Percentiles rank a stretch among this genome's conserved stretches.
phyloP scores from a whole-genome alignment of 176 grass and related monocot genomes.

The sorghum (Sorghum bicolor) region Sorghum_bicolor_NCBIv3 NC_012873.2:66483001-66483500 shows the following conservation, averaged over 20 bases:
- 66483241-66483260: neutral
- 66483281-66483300: neutral
- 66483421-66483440: conserved; percentile 79
- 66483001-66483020: conserved; percentile 95
- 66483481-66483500: conserved; percentile 89
- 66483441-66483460: conserved; percentile 98
- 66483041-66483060: conserved; percentile 94
- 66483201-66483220: neutral
- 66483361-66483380: conserved; percentile 96
- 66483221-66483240: neutral
- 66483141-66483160: neutral
- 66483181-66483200: neutral
- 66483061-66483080: conserved; percentile 78
- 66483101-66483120: conserved; percentile 14
- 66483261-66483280: neutral
- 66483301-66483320: neutral
- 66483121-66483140: neutral
- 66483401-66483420: conserved; percentile 89
- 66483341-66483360: conserved; percentile 95
- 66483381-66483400: conserved; percentile 85
- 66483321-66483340: conserved; percentile 49
- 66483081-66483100: conserved; percentile 68
- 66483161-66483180: neutral
- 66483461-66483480: conserved; percentile 85
- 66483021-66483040: conserved; percentile 95